Base-by-base conservation (phyloP, 2,329 filamentous ascomycete species). In the Myriosclerotinia duriaeana region DNA sequence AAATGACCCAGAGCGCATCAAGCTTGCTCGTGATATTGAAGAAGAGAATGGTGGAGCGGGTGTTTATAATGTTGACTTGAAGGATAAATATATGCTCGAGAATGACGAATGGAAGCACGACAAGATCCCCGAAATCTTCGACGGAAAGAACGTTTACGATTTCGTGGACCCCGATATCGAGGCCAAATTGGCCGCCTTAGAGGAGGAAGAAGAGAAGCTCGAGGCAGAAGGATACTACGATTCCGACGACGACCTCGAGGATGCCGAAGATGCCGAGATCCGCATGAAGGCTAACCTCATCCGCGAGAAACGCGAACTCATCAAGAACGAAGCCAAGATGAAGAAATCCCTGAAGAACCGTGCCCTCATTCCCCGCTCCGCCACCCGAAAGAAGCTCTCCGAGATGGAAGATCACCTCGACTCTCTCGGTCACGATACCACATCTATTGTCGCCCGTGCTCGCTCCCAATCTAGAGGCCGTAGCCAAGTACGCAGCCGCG, bases 81-180 rank as follows among this genome's bases (percentile, higher is more conserved):
- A 92, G 78, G 87, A 92, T 76, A 91, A 95, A 76, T 99, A 96
- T 78, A 80, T 93, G 20, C 87, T 98, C 70, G 92, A 90, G 70
- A 87, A 97, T 77, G 87, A 90, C 53, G 92, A 95, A 67, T 98
- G 95, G 95, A 97, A 96, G 79, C 87, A 97, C 77, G 96, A 99
- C 81, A 92, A 91, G 80, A 91, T 98, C 65, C 95, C 95, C 42
- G 95, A 99, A 79, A 84, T 97, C 59, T 90, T 93, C 78, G 89
- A 98, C 76, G 95, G 95, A 79, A 93, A 94, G 85, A 99, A 99
- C 78, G 91, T 99, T 67, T 95, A 94, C 81, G 95, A 99, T 79
- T 99, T 92, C 78, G 88, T 99, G 76, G 95, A 98, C 75, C 93
- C 94, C 1, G 96, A 99, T 66, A 99, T 99, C 76, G 95, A 97